Evolutionary conservation across 2,329 filamentous ascomycete species (phyloP).

Genomic region (Fusarium duplospermum): DNA sequence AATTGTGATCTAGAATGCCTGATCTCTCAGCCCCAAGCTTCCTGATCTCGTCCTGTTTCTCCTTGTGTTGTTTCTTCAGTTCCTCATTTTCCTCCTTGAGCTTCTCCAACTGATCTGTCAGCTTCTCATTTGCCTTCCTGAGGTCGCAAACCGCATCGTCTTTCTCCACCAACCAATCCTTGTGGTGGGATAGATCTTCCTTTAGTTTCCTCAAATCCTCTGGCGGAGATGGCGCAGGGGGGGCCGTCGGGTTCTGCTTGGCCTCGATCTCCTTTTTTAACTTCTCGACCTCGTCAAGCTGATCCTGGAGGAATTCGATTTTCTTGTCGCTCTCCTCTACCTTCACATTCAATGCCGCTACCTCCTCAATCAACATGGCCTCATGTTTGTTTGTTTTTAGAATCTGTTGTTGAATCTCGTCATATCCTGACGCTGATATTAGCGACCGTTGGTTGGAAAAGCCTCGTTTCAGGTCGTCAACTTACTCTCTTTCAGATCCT

Average conservation of each 20-base stretch:
- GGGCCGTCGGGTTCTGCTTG: no score
- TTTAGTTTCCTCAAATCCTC: neutral
- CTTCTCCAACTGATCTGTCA: neutral
- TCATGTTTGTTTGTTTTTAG: neutral
- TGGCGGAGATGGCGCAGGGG: neutral
- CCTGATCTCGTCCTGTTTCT: neutral
- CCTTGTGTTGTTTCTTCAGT: neutral
- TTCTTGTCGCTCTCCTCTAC: neutral
- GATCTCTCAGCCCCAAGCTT: neutral
- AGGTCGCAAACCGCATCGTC: neutral
- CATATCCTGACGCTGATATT: neutral
- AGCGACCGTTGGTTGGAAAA: neutral
- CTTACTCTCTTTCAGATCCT: neutral
- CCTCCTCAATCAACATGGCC: neutral
- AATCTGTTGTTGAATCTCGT: neutral
- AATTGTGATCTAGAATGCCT: neutral
- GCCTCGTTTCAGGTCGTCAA: neutral
- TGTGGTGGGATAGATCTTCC: neutral
- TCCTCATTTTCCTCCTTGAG: neutral
- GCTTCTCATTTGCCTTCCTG: neutral
- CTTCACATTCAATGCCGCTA: neutral
- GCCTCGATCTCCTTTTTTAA: neutral
- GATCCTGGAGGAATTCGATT: no score
- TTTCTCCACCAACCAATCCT: neutral
- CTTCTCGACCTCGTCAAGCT: neutral